Evolutionary conservation across 164 flowering plant species (phyloP), one percentile per base, ranked within the genome.

Genomic region (Buxus sempervirens): DNA sequence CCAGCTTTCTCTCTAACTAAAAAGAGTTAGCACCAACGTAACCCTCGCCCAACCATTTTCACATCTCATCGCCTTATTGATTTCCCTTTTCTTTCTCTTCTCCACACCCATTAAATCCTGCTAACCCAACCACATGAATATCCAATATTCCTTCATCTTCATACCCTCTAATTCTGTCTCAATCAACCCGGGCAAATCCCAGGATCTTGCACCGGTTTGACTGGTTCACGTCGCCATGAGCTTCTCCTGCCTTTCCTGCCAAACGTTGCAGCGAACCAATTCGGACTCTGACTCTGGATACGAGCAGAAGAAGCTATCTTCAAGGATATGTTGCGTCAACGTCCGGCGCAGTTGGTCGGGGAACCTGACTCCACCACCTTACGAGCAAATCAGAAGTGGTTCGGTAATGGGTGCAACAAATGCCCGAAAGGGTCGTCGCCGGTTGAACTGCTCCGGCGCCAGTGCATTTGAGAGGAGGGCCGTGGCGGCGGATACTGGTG

Each of bases 281-380:
- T 78, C 82, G 0, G 76, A 77, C n/a, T 9, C 16, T 0, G 70
- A 62, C 0, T 21, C 2, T 1, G 54, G 62, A 27, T 21, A 58
- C 2, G 65, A 60, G 9, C 21, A 56, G 1, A 58, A 68, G 1
- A 54, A 19, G 41, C 20, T 21, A 49, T 57, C 7, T n/a, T 9
- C 7, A 12, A 71, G 32, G 8, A 9, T 60, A 5, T 61, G 70
- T 67, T 62, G 74, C 32, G 20, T 56, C 4, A 48, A 64, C 48
- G 70, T 68, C 2, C 79, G 77, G 1, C 72, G 87, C 64, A 87
- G 63, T 73, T 83, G 86, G 86, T 87, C 90, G 0, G 89, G 91
- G 21, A 80, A 70, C 63, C 58, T 84, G 49, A 51, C 64, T 0
- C 77, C 79, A 2, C 78, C 78, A 0, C 70, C 48, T 9, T 74